Evolutionary conservation across 1,139 yeast species (phyloP).

Genomic region (Entelexis paramagnoliae): DNA sequence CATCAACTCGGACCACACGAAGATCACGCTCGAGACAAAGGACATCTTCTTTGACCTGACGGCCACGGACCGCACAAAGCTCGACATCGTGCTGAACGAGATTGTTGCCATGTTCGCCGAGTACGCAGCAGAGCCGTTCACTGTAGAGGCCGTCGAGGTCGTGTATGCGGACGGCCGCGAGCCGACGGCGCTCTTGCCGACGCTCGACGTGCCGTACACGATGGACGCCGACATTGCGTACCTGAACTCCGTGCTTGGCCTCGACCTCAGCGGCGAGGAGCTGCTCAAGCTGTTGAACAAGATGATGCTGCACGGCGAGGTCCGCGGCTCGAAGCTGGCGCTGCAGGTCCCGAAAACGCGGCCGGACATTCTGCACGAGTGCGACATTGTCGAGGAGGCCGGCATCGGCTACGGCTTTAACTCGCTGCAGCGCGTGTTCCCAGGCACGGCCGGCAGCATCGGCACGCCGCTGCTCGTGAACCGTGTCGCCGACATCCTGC

Average conservation of each 20-base stretch:
- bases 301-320: constrained; percentile 68
- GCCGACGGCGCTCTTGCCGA: constrained; percentile 57
- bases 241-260: constrained; percentile 86
- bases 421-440: constrained; percentile 72
- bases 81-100: constrained; percentile 82
- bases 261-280: constrained; percentile 57
- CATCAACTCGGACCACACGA: constrained; percentile 85
- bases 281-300: constrained; percentile 58
- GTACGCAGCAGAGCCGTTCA: constrained; percentile 51
- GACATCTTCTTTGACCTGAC: constrained; percentile 90
- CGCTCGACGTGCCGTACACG: constrained; percentile 48
- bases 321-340: constrained; percentile 43
- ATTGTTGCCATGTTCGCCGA: constrained; percentile 92
- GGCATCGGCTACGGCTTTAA: constrained; percentile 95
- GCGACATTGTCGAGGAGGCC: constrained; percentile 98
- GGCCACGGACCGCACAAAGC: constrained; percentile 89
- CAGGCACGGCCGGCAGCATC: constrained; percentile 66
- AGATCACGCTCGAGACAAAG: constrained; percentile 71
- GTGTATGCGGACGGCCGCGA: constrained; percentile 55
- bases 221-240: constrained; percentile 71
- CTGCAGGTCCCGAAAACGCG: constrained; percentile 81
- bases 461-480: constrained; percentile 86
- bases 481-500: constrained; percentile 79
- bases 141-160: constrained; percentile 80
- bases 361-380: constrained; percentile 90